Base-by-base conservation (phyloP, 768 basidiomycete species). In the Calocybe gangraenosa region DNA sequence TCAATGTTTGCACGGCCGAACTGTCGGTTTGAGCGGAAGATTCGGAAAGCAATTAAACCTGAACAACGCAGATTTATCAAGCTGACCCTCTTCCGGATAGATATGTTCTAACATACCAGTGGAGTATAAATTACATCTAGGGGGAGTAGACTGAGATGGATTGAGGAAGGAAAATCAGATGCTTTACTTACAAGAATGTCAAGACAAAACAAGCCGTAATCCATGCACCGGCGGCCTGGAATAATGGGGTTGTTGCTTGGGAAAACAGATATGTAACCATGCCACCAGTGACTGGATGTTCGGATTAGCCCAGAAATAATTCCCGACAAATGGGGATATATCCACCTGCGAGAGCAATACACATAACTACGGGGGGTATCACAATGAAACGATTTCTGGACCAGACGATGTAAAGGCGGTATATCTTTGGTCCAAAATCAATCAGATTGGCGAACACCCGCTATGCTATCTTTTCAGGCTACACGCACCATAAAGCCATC, bases 111-210 rank as follows among this genome's bases (percentile, higher is more conserved):
- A 18, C 34, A n/a, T 35, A 49, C 50, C 46, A 19, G 54, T 55
- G 23, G 52, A 52, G 30, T 55, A 57, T 19, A 52, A 25, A 39
- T 60, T 53, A 41, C 53, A 57, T 45, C 56, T 58, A 37, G n/a
- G 32, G 28, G 18, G 13, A 22, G n/a, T n/a, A n/a, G n/a, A n/a
- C n/a, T 40, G 11, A 21, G 9, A 30, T 19, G n/a, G 30, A 30
- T 30, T 9, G 22, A 3, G 11, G 32, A 18, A 11, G 20, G 25
- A 28, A 6, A 28, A 28, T 6, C 30, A 30, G 28, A 20, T 14
- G n/a, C 7, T 8, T 15, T 0, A 44, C 54, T 37, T 37, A 54
- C 56, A 59, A 6, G 48, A 54, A 58, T 43, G 53, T 56, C 7
- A 56, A 42, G 13, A 49, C 46, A 36, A 57, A 56, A 35, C 40